Conservation (phyloP, 441 rosid genomes). For the Raphanus hybrid region DNA sequence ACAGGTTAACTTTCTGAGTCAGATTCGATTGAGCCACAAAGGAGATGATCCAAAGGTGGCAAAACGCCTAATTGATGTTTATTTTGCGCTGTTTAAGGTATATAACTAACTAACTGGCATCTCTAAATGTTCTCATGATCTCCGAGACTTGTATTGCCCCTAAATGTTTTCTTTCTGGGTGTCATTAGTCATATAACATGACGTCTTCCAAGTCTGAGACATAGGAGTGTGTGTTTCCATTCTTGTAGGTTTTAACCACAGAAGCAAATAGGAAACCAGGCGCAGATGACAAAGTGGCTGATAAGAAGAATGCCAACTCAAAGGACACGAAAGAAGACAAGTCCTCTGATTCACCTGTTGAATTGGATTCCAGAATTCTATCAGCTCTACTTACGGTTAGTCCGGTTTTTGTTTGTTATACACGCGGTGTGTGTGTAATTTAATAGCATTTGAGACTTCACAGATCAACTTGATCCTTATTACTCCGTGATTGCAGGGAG, state of each 20-base stretch:
- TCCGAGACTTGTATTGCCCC: not conserved
- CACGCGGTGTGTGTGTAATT: not conserved
- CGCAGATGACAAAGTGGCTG: constrained; percentile 43
- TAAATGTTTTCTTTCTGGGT: not conserved
- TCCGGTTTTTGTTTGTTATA: not conserved
- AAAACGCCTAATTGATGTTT: constrained; percentile 88
- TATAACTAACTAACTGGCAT: constrained; percentile 2
- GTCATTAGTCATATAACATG: constrained; percentile 5
- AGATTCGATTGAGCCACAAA: constrained; percentile 72
- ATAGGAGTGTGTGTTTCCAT: constrained; percentile 13
- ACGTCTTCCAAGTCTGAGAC: constrained; percentile 23
- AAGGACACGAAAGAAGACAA: constrained; percentile 50
- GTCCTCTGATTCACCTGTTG: constrained; percentile 68
- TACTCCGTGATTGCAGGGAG: constrained; percentile 63
- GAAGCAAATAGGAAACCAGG: constrained; percentile 58
- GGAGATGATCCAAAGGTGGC: constrained; percentile 95
- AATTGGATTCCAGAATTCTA: constrained; percentile 91
- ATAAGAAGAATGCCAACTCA: constrained; percentile 36
- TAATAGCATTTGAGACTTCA: constrained; percentile 4
- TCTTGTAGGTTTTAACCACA: constrained; percentile 68
- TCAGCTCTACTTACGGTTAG: constrained; percentile 90
- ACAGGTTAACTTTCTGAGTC: constrained; percentile 95
- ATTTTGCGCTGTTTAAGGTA: constrained; percentile 97
- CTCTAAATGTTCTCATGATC: not conserved
- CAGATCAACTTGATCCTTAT: constrained; percentile 13